Base-by-base conservation (phyloP, 148 eudicot species). In the Polygonum aviculare region DNA sequence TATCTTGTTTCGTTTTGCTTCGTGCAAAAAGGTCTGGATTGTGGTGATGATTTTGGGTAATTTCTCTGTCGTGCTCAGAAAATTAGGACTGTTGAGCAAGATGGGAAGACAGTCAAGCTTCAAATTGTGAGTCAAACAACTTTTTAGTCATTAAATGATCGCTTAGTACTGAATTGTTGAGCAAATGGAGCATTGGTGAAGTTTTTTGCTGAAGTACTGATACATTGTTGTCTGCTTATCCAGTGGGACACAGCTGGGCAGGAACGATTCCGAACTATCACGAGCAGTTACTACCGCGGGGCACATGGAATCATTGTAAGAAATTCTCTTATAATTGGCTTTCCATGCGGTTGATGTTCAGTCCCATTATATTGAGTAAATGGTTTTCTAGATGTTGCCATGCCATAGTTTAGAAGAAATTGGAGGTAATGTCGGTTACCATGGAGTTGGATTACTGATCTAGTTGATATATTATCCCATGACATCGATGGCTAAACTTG, bases 201-300 rank as follows among this genome's bases (percentile, higher is more conserved):
- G 44, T 41, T 67, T 10, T 77, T 7, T 72, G 51, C 2, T 72
- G 2, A 72, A 19, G 52, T 44, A 41, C 33, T 72, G 18, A 19
- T 5, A 19, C 45, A 62, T 65, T 72, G 5, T 82, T 75, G 36
- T 82, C 38, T 79, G 65, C 80, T 48, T 75, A 44, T 75, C 45
- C 76, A 93, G 98, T 93, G 98, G 98, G 98, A 93, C 82, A 91
- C 97, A 74, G 98, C 98, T 77, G 98, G 98, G 67, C 98, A 94
- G 86, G 98, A 94, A 85, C 97, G 97, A 2, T 94, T 94, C 84
- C 83, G 98, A 65, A 94, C 98, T 8, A 94, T 94, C 77, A 94
- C 98, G 40, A 94, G 98, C 91, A 94, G 98, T 80, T 94, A 94
- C 83, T 94, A 94, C 85, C 86, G 97, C 31, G 98, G 98, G 77